Evolutionary conservation across 306 rosid genomes (phyloP), one percentile per base, ranked within the genome.

Genomic region (Castanea sativa): DNA sequence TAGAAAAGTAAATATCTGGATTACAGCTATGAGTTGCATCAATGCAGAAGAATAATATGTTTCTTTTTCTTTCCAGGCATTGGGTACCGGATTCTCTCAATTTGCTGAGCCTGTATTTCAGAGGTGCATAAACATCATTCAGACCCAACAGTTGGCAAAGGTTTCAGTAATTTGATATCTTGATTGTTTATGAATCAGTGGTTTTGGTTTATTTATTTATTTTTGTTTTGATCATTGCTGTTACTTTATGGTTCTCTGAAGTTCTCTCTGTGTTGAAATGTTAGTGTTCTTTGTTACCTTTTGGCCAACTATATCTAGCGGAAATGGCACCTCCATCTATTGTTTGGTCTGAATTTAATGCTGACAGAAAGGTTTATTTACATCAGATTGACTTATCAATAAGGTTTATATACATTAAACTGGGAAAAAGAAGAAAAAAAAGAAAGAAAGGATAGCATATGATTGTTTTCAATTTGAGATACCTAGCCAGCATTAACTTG

Each of bases 71-170:
- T 76, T 80, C 71, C 91, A 96, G 99, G 99, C 98, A 53, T 71
- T 96, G 89, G 98, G 99, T 58, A 75, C 90, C 1, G 99, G 98
- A 84, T 96, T 96, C 83, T 63, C 99, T 76, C 96, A 85, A 81
- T 96, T 93, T 67, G 92, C 99, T 32, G 97, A 89, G 83, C 98
- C 99, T 49, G 99, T 96, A 78, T 96, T 88, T 83, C 93, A 88
- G 93, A 93, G 99, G 86, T 96, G 99, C 88, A 91, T 93, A 85
- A 89, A 76, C 88, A 96, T 96, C 87, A 90, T 96, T 70, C 98
- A 93, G 88, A 85, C 88, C 72, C 99, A 96, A 85, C 96, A 86
- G 79, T 81, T 89, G 79, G 97, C 99, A 4, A 96, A 93, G 99
- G 99, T 96, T 67, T 59, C 27, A 71, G 65, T 79, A 67, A 76